A percentile compares a stretch with the other conserved stretches of the same genome.
These are phyloP conservation scores for Pythium inflatum DNA, from an alignment of 352 stramenopile species.

Conservation along the genomic window DNA sequence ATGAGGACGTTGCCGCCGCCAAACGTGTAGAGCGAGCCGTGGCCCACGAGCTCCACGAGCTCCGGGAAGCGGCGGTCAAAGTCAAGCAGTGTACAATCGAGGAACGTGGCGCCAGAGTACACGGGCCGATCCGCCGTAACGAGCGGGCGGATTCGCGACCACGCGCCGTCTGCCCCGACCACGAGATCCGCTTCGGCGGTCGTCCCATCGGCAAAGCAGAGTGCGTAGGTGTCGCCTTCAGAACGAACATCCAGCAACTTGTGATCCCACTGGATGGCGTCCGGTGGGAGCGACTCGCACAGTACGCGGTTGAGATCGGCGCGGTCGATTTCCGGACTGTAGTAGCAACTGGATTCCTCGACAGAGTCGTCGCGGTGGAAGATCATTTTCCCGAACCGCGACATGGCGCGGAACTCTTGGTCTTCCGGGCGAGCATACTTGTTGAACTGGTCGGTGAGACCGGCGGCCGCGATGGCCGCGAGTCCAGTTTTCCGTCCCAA, in stretches of 20 bases:
- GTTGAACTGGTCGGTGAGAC: conserved; percentile 20
- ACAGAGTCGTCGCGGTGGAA: conserved; percentile 7
- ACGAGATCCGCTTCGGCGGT: conserved; percentile 18
- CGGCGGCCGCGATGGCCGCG: conserved; percentile 10
- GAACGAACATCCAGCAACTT: conserved; percentile 6
- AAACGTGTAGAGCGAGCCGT: conserved; percentile 27
- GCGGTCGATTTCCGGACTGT: conserved; percentile 33
- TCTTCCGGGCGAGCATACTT: conserved; percentile 17
- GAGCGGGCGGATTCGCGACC: conserved; percentile 27
- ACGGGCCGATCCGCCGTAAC: conserved; percentile 9
- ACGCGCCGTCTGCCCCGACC: conserved; percentile 29
- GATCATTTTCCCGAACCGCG: neutral
- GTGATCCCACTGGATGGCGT: conserved; percentile 28
- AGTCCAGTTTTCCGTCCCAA: conserved; percentile 16
- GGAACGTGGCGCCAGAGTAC: conserved; percentile 20
- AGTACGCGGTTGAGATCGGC: conserved; percentile 27
- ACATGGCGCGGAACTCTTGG: conserved; percentile 16
- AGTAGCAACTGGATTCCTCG: conserved; percentile 7
- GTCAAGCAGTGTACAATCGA: conserved; percentile 18
- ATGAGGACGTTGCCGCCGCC: conserved; percentile 23
- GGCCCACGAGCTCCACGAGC: conserved; percentile 25
- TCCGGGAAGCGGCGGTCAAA: conserved; percentile 32
- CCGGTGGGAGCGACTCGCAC: conserved; percentile 6
- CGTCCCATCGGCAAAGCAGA: conserved; percentile 18
- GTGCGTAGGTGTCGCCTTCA: neutral